Evolutionary conservation across 2,329 filamentous ascomycete genomes (phyloP).

Genomic region (Ceratocystiopsis brevicomis): DNA sequence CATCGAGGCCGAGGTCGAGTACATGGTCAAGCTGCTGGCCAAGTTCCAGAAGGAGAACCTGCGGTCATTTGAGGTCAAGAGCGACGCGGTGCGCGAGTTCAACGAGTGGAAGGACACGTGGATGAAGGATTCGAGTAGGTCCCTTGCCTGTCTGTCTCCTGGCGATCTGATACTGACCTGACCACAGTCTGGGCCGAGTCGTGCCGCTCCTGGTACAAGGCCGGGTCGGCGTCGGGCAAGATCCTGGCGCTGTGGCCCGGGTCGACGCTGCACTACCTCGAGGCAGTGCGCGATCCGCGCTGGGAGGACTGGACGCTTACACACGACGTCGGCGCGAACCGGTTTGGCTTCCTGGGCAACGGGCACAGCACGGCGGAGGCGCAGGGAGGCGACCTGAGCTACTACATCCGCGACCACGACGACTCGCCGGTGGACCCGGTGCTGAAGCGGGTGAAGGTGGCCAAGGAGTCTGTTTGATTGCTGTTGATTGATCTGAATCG

Average conservation of each 20-base stretch:
- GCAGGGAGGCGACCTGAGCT: background rate
- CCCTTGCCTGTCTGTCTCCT: background rate
- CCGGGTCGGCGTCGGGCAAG: background rate
- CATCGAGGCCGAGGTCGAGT: constrained; percentile 12
- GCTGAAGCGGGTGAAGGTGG: background rate
- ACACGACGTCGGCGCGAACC: too few relatives aligned
- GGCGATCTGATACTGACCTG: too few relatives aligned
- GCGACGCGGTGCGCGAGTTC: constrained; percentile 9
- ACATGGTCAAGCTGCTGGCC: constrained; percentile 23
- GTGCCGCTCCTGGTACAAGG: background rate
- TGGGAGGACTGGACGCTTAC: background rate
- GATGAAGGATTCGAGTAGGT: background rate
- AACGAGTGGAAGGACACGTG: constrained; percentile 10
- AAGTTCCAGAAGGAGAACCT: constrained; percentile 30
- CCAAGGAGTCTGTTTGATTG: too few relatives aligned
- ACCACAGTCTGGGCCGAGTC: background rate
- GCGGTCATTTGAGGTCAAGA: constrained; percentile 10
- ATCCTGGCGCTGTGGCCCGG: background rate
- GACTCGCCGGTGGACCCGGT: background rate
- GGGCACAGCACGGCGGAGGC: background rate
- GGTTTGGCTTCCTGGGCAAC: background rate
- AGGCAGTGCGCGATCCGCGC: background rate
- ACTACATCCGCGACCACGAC: background rate
- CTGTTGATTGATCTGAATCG: too few relatives aligned
- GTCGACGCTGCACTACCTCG: background rate